A percentile compares a stretch with the other conserved stretches of the same genome.
phyloP scores from a whole-genome alignment of 176 grass and related monocot species.

The Guadua angustifolia region DNA sequence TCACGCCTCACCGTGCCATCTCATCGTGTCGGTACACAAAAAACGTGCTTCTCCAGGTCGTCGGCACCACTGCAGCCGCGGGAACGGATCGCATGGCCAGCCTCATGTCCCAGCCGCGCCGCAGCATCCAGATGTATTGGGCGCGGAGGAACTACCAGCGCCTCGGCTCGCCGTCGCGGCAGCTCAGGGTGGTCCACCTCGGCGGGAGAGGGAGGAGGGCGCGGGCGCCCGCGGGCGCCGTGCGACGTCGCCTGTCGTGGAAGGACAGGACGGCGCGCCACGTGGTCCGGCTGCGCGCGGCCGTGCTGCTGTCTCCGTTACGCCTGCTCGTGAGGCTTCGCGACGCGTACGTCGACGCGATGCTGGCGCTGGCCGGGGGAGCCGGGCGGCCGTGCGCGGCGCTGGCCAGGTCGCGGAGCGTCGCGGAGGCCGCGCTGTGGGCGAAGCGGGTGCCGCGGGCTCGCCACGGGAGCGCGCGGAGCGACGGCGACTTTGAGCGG shows the following conservation, averaged over 20 bases:
- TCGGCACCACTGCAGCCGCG: not conserved
- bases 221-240: not conserved
- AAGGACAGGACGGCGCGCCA: not conserved
- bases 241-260: not conserved
- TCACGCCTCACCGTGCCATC: not conserved
- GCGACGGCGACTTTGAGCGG: conserved; percentile 53
- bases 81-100: conserved; percentile 48
- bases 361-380: conserved; percentile 50
- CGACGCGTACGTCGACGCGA: conserved; percentile 61
- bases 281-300: conserved; percentile 18
- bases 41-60: not conserved
- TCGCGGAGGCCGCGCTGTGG: conserved; percentile 41
- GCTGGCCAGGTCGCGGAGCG: conserved; percentile 37
- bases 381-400: conserved; percentile 27
- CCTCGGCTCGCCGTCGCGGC: conserved; percentile 50
- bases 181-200: conserved; percentile 44
- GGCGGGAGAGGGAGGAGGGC: conserved; percentile 6
- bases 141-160: conserved; percentile 53
- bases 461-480: not conserved
- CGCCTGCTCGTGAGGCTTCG: conserved; percentile 40
- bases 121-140: conserved; percentile 63
- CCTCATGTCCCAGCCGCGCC: conserved; percentile 46
- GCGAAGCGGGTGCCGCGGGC: conserved; percentile 50
- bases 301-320: conserved; percentile 38
- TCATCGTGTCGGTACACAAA: not conserved